phyloP scores from a whole-genome alignment of 495 filamentous ascomycete species.

The Aspergillus saccharolyticus region DNA sequence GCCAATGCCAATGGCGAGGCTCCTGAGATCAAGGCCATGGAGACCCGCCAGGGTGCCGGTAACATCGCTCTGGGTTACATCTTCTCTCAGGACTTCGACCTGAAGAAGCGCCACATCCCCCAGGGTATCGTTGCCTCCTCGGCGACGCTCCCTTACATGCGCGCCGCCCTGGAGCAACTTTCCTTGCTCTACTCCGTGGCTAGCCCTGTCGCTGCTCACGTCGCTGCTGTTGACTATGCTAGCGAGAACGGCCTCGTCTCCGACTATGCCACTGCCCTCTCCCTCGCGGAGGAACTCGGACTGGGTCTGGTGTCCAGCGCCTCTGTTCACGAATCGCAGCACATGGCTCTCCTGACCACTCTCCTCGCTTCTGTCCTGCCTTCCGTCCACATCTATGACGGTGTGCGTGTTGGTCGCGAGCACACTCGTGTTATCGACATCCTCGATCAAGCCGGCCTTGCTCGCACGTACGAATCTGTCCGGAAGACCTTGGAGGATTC shows the following conservation, averaged over 20 bases:
- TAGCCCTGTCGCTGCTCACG: constrained; percentile 86
- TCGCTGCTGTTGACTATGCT: constrained; percentile 89
- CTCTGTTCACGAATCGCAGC: constrained; percentile 86
- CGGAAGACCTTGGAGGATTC: constrained; percentile 52
- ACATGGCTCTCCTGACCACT: constrained; percentile 89
- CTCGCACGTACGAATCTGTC: constrained; percentile 64
- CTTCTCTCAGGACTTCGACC: constrained; percentile 91
- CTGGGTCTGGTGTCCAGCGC: constrained; percentile 78
- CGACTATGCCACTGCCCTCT: constrained; percentile 79
- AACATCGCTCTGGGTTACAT: constrained; percentile 93
- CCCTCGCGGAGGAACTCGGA: constrained; percentile 85
- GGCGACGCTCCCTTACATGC: constrained; percentile 72
- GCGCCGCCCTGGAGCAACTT: constrained; percentile 81
- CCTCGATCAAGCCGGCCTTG: constrained; percentile 66
- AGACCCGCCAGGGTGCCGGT: constrained; percentile 85
- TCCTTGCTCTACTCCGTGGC: constrained; percentile 82
- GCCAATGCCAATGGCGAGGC: constrained; percentile 76
- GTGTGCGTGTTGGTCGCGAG: constrained; percentile 78
- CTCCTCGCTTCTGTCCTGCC: constrained; percentile 74
- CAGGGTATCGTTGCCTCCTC: constrained; percentile 86
- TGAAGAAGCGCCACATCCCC: constrained; percentile 84
- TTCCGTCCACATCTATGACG: constrained; percentile 89
- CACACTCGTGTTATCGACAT: constrained; percentile 81
- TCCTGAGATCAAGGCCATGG: constrained; percentile 71
- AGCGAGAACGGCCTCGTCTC: constrained; percentile 68